These are phyloP conservation scores for Berberis thunbergii DNA, from an alignment of 164 flowering plant species.

Conservation along the genomic window DNA sequence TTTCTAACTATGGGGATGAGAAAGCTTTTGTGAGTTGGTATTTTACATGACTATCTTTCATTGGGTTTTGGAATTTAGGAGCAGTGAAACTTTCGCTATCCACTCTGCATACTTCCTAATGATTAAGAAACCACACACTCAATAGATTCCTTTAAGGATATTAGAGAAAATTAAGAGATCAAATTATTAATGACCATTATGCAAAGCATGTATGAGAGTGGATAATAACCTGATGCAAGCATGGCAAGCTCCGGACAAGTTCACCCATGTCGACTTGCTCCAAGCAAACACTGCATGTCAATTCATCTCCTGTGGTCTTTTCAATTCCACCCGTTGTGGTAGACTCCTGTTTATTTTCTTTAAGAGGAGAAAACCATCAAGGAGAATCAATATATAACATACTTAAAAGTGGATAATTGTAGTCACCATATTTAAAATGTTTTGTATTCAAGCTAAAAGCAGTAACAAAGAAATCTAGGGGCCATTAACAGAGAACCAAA, in stretches of 20 bases:
- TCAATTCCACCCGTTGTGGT: constrained; percentile 24
- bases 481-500: background rate
- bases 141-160: background rate
- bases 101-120: no score
- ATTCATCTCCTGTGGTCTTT: constrained; percentile 47
- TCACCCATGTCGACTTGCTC: constrained; percentile 83
- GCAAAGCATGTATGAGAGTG: background rate
- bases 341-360: constrained; percentile 45
- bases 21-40: no score
- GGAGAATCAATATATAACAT: background rate
- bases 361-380: constrained; percentile 1
- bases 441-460: background rate
- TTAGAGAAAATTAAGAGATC: background rate
- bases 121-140: no score
- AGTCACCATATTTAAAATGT: no score
- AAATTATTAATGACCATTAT: background rate
- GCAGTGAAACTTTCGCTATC: no score
- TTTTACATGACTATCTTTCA: no score
- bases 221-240: constrained; percentile 68
- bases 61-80: no score
- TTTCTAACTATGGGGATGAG: no score
- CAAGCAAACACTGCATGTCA: constrained; percentile 85
- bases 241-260: constrained; percentile 77
- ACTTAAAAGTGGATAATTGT: no score
- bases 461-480: background rate